Conservation (phyloP, 306 rosid genomes). For the Neltuma alba region DNA sequence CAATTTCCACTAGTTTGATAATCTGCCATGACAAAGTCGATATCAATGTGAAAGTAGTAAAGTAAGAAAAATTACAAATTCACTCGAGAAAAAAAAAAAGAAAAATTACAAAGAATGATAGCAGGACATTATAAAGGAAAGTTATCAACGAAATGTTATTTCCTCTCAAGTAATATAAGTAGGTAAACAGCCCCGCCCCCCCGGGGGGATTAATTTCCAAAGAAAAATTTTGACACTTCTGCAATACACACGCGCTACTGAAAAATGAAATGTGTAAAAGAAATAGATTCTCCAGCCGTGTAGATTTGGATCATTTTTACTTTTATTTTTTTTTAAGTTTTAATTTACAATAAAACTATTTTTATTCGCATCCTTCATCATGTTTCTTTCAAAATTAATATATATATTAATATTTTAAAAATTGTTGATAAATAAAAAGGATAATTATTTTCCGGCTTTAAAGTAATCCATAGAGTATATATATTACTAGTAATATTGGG, state of each 20-base stretch:
- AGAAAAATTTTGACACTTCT: no score
- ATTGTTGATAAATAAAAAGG: not conserved
- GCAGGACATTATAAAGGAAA: not conserved
- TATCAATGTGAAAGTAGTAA: not conserved
- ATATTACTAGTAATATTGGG: not conserved
- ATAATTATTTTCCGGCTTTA: not conserved
- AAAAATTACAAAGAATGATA: not conserved
- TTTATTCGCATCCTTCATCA: not conserved
- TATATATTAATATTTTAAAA: not conserved
- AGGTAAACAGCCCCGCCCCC: no score
- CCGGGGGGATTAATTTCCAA: no score
- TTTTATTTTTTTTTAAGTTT: not conserved
- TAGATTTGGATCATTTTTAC: not conserved
- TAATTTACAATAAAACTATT: not conserved
- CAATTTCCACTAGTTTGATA: slow-evolving; percentile 74
- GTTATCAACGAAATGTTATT: not conserved
- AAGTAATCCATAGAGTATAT: not conserved
- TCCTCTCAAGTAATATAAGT: not conserved
- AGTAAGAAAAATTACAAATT: no score
- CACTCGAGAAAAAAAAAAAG: no score
- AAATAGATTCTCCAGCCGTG: not conserved
- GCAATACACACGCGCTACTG: no score
- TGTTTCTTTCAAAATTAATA: not conserved
- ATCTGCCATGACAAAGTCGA: slow-evolving; percentile 54
- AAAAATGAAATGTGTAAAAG: not conserved